phyloP scores from a whole-genome alignment of 2,329 filamentous ascomycete species.

The Ceratocystis ficicola region DNA sequence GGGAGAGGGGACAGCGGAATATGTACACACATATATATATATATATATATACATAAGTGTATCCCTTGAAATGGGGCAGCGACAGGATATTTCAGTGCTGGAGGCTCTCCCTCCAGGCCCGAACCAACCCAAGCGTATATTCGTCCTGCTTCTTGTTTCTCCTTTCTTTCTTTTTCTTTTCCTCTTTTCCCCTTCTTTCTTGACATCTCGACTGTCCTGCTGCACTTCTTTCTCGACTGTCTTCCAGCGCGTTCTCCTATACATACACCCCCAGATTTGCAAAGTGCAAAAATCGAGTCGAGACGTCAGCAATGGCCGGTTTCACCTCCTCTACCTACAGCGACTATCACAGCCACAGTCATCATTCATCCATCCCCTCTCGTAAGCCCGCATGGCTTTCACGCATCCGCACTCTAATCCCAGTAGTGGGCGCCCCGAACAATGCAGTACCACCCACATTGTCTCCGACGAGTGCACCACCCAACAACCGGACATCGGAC shows the following conservation, averaged over 20 bases:
- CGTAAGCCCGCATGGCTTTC: constrained; percentile 13
- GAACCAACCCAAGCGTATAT: too few species aligned
- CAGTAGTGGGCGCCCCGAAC: not conserved
- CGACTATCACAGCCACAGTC: not conserved
- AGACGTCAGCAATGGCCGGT: not conserved
- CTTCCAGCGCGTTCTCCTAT: not conserved
- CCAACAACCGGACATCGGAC: not conserved
- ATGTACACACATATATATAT: not conserved
- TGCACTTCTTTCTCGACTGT: not conserved
- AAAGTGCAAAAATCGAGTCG: not conserved
- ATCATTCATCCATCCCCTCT: not conserved
- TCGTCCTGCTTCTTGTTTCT: too few species aligned
- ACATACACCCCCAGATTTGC: not conserved
- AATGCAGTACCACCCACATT: not conserved
- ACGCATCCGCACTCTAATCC: constrained; percentile 22
- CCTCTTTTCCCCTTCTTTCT: too few species aligned
- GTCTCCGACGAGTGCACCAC: not conserved
- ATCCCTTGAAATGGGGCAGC: not conserved
- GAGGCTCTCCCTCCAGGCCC: too few species aligned
- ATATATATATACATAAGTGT: not conserved
- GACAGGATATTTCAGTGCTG: too few species aligned
- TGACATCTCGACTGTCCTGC: too few species aligned
- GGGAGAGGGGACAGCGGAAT: not conserved
- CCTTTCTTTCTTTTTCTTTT: too few species aligned
- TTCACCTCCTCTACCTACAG: not conserved